phyloP scores from a whole-genome alignment of 108 stramenopile species.

The Cyclotella atomus region DNA sequence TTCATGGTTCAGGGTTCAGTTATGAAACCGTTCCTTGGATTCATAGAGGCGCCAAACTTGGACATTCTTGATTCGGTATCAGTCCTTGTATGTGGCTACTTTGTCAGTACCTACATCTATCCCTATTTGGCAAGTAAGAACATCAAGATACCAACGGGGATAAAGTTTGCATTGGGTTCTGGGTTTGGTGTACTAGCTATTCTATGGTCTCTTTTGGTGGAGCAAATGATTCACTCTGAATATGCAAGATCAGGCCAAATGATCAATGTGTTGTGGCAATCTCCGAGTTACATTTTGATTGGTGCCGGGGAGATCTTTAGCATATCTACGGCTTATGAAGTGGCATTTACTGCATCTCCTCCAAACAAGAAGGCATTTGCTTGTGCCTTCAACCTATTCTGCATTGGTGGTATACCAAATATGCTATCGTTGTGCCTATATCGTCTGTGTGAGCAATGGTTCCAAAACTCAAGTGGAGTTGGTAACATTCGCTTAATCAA shows the following conservation, averaged over 20 bases:
- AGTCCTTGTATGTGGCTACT: slow-evolving; percentile 69
- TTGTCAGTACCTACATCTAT: slow-evolving; percentile 69
- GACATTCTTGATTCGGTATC: slow-evolving; percentile 64
- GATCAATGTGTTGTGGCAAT: slow-evolving; percentile 79
- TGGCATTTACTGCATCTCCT: slow-evolving; percentile 80
- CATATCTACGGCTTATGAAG: slow-evolving; percentile 80
- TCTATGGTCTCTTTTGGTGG: slow-evolving; percentile 73
- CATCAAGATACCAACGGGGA: slow-evolving; percentile 73
- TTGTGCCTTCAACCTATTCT: slow-evolving; percentile 82
- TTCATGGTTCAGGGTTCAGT: slow-evolving; percentile 87
- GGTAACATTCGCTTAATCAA: slow-evolving; percentile 64
- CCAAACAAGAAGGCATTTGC: slow-evolving; percentile 78
- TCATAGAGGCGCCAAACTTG: slow-evolving; percentile 79
- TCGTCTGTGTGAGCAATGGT: slow-evolving; percentile 64
- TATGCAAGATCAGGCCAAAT: slow-evolving; percentile 57
- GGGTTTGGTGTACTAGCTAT: slow-evolving; percentile 68
- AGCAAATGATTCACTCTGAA: slow-evolving; percentile 68
- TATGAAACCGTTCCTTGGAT: slow-evolving; percentile 71
- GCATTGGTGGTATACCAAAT: slow-evolving; percentile 81
- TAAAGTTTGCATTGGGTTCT: slow-evolving; percentile 84
- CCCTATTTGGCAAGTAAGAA: slow-evolving; percentile 62
- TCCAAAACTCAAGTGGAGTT: slow-evolving; percentile 61
- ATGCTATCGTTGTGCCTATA: slow-evolving; percentile 68
- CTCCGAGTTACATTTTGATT: slow-evolving; percentile 77
- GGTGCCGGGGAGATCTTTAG: slow-evolving; percentile 88